These are phyloP conservation scores for Chaetomiaceae sp. DNA, from an alignment of 2,329 filamentous ascomycete species.

Conservation along the genomic window DNA sequence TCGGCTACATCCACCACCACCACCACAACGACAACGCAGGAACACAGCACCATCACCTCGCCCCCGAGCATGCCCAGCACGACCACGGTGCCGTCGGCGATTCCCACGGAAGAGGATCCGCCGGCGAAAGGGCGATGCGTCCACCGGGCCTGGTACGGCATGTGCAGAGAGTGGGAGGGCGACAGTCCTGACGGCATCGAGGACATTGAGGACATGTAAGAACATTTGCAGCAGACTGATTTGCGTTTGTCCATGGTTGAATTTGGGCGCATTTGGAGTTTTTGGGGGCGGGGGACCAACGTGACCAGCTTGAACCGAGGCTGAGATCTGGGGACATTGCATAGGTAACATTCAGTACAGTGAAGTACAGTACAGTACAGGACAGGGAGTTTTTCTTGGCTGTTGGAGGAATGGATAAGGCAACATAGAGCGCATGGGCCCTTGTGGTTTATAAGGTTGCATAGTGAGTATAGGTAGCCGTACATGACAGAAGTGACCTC, in stretches of 20 bases:
- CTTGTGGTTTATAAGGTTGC: no score
- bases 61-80: slow-evolving; percentile 28
- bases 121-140: slow-evolving; percentile 14
- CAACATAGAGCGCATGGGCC: no score
- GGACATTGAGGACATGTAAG: slow-evolving; percentile 26
- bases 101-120: slow-evolving; percentile 15
- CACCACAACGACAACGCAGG: slow-evolving; percentile 23
- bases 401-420: no score
- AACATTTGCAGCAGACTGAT: neutral
- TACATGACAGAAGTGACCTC: no score
- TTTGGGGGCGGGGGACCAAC: neutral
- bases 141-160: slow-evolving; percentile 24
- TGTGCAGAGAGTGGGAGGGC: slow-evolving; percentile 24
- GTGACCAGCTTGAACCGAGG: neutral
- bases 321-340: slow-evolving; percentile 8
- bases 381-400: neutral
- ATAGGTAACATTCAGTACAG: neutral
- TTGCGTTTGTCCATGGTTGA: slow-evolving; percentile 4
- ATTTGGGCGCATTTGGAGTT: slow-evolving; percentile 12
- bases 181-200: slow-evolving; percentile 6
- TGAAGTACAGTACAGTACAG: no score
- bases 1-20: slow-evolving; percentile 22
- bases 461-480: no score
- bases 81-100: slow-evolving; percentile 29
- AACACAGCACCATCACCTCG: slow-evolving; percentile 26